Conservation (phyloP, 108 stramenopile genomes). For the Nitzschia sp. region DNA sequence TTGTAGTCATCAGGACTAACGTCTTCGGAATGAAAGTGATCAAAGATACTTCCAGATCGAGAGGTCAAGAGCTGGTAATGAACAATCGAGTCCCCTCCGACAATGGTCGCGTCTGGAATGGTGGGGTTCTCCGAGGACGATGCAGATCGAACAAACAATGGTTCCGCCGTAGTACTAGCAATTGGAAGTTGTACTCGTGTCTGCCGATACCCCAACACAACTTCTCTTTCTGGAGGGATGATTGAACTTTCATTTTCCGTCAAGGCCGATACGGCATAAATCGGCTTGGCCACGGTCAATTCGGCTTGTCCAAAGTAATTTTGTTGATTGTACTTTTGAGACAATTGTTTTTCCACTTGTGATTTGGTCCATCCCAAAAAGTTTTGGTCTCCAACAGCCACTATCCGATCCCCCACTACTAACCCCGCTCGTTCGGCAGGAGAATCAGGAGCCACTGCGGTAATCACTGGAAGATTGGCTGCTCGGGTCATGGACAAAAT, state of each 20-base stretch:
- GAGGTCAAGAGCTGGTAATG: constrained; percentile 66
- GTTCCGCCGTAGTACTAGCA: neutral
- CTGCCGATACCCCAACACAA: constrained; percentile 51
- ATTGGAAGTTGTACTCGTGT: constrained; percentile 40
- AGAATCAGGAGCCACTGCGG: constrained; percentile 75
- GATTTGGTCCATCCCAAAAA: constrained; percentile 55
- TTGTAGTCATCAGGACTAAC: neutral
- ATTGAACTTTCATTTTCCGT: neutral
- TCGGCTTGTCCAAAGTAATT: constrained; percentile 67
- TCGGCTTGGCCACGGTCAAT: constrained; percentile 79
- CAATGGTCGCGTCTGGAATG: neutral
- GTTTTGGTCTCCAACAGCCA: constrained; percentile 59
- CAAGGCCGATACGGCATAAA: constrained; percentile 26
- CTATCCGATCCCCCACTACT: constrained; percentile 86
- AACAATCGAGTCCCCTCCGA: constrained; percentile 66
- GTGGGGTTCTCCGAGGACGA: neutral
- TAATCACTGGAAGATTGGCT: constrained; percentile 66
- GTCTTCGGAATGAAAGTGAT: constrained; percentile 24
- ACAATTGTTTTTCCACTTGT: constrained; percentile 37
- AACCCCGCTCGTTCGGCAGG: constrained; percentile 83
- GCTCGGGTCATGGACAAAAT: constrained; percentile 36
- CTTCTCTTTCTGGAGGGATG: constrained; percentile 11
- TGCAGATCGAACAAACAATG: neutral
- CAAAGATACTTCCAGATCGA: constrained; percentile 50
- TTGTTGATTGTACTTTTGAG: constrained; percentile 38